A percentile compares a stretch with the other conserved stretches of the same genome.
phyloP scores from a whole-genome alignment of 1,284 basidiomycete species.

The Sanghuangporus sanghuang region DNA sequence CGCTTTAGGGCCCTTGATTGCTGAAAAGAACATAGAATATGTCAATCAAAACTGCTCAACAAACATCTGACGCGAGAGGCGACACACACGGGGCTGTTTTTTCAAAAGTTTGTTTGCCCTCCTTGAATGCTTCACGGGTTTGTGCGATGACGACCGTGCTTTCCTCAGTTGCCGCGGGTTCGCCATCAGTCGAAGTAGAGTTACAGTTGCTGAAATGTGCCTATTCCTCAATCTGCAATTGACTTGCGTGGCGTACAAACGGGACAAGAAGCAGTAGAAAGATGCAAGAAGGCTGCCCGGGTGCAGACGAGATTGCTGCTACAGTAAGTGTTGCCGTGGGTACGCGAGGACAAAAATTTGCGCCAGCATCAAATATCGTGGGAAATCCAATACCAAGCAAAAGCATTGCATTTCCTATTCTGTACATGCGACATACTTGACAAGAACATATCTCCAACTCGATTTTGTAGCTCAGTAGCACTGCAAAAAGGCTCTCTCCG shows the following conservation, averaged over 20 bases:
- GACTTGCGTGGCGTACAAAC: too few species aligned
- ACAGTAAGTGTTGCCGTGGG: too few species aligned
- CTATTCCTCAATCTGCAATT: neutral
- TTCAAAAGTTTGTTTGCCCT: constrained; percentile 71
- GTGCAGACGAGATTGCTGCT: neutral
- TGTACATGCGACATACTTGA: neutral
- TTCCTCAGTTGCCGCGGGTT: constrained; percentile 90
- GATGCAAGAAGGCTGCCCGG: neutral
- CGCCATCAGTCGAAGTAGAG: constrained; percentile 52
- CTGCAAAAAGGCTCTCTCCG: neutral
- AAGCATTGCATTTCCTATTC: neutral
- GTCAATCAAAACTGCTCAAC: neutral
- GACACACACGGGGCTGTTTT: constrained; percentile 64
- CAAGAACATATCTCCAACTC: neutral
- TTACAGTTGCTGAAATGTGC: neutral
- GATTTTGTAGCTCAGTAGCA: neutral
- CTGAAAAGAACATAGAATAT: constrained; percentile 30
- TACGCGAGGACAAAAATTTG: too few species aligned
- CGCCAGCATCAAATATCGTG: too few species aligned
- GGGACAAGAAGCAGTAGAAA: neutral
- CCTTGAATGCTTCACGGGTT: constrained; percentile 62
- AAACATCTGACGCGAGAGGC: constrained; percentile 3
- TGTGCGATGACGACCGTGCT: constrained; percentile 65
- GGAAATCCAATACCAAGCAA: too few species aligned
- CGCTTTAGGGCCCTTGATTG: constrained; percentile 78